Conservation (phyloP, 2,329 filamentous ascomycete genomes). For the Paraphoma sp. region DNA sequence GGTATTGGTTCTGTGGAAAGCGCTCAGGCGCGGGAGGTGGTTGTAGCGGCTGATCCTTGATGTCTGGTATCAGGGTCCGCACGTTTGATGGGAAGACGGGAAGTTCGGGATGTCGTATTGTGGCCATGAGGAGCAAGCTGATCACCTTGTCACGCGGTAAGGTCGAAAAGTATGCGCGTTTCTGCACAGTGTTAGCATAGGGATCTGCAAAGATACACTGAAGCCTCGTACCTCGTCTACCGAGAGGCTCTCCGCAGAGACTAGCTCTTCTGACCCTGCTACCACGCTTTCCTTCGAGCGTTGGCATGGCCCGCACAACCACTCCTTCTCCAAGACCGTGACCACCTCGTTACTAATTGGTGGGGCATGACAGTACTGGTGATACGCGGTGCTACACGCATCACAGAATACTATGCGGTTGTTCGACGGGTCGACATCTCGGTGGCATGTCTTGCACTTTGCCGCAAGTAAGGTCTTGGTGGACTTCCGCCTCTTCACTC, state of each 20-base stretch:
- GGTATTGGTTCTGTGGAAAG: constrained; percentile 13
- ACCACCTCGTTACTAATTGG: constrained; percentile 74
- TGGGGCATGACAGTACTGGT: constrained; percentile 82
- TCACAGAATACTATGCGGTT: constrained; percentile 90
- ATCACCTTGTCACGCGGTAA: constrained; percentile 69
- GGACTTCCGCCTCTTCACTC: constrained; percentile 65
- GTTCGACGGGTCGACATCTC: constrained; percentile 72
- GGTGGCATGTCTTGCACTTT: constrained; percentile 74
- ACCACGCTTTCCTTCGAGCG: constrained; percentile 39
- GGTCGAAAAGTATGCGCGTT: constrained; percentile 67
- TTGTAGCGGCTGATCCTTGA: constrained; percentile 18
- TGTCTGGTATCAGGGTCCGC: constrained; percentile 21
- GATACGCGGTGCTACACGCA: constrained; percentile 79
- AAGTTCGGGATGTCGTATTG: constrained; percentile 67
- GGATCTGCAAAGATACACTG: not conserved
- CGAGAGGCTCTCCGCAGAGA: constrained; percentile 48
- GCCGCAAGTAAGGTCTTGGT: constrained; percentile 58
- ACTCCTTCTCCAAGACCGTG: constrained; percentile 69
- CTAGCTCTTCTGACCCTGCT: constrained; percentile 46
- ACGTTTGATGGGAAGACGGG: constrained; percentile 65
- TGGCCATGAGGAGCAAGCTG: constrained; percentile 68
- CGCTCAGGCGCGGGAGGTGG: constrained; percentile 8
- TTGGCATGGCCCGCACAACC: constrained; percentile 72
- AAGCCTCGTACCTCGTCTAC: constrained; percentile 49
- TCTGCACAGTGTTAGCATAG: constrained; percentile 50